phyloP scores from a whole-genome alignment of 345 rosid genomes.

The Linum lewisii region DNA sequence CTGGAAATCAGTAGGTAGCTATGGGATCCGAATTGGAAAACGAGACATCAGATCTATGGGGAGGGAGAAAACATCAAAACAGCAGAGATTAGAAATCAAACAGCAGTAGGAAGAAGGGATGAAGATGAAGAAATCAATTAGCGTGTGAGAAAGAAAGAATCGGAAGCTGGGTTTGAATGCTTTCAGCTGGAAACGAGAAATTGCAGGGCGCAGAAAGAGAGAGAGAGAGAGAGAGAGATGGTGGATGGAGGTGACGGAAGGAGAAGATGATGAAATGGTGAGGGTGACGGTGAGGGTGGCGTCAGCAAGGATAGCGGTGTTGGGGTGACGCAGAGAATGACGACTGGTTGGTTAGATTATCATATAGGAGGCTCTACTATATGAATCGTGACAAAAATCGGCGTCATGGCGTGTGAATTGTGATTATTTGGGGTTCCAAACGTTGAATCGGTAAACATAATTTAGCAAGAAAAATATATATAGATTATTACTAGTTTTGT shows the following conservation, averaged over 20 bases:
- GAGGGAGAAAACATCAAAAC: neutral
- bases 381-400: too few species aligned
- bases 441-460: too few species aligned
- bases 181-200: neutral
- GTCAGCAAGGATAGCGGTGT: conserved; percentile 14
- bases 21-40: neutral
- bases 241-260: neutral
- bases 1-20: neutral
- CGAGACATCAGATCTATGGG: neutral
- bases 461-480: too few species aligned
- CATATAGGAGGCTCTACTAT: neutral
- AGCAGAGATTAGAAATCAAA: neutral
- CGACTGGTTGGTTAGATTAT: conserved; percentile 3
- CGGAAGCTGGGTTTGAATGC: neutral
- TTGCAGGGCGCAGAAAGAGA: neutral
- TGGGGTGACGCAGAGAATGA: conserved; percentile 12
- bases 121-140: neutral
- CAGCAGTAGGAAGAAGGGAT: neutral
- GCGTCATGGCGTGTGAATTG: too few species aligned
- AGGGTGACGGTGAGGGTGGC: conserved; percentile 8
- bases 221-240: neutral
- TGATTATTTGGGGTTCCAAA: too few species aligned
- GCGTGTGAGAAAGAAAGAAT: neutral
- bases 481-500: too few species aligned
- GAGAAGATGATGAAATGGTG: conserved; percentile 19